Base-by-base conservation (phyloP, 2,329 filamentous ascomycete species). In the Domatiomyces catenatus region DNA sequence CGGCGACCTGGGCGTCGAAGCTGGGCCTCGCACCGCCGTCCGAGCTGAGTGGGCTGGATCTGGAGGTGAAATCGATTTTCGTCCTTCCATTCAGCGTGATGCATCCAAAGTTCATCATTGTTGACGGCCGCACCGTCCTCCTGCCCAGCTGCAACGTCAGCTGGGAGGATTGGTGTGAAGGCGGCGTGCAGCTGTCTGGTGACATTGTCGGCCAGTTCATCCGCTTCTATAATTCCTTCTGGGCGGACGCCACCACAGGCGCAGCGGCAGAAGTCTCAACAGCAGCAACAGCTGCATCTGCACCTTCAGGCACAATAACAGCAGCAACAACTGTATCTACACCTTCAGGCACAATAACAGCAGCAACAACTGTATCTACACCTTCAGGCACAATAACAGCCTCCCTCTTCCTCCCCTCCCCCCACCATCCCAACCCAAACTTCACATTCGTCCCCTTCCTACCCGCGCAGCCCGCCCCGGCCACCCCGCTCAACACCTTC, bases 121-220 rank as follows among this genome's bases (percentile, higher is more conserved):
- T 90, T 1, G 86, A 93, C 62, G 74, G 81, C 0, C 64, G 70
- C 28, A 72, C 68, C 2, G 83, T 83, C 0, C 81, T 83, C 59
- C 65, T 92, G 8, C 86, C 86, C 0, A 87, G 83, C 59, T 89
- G 84, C 65, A 93, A 93, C 59, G 78, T 93, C 3, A 88, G 83
- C 60, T 92, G 84, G 84, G 86, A 92, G 64, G 67, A 78, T n/a
- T 93, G 86, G 86, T 81, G 90, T 22, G 86, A 93, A 63, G 84
- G 82, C 0, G 86, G 81, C 50, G 68, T 90, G 2, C 77, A 80
- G 50, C 66, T 90, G 8, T 71, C 71, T 5, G 85, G 84, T 0
- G 69, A 73, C 0, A 71, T 83, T 0, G 77, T 87, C 0, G 58
- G 64, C 3, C 70, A 74, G n/a, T 74, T 92, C 42, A 56, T 84